Evolutionary conservation across 179 eudicot genomes (phyloP), one percentile per base, ranked within the genome.

Genomic region (Beta corolliflora): DNA sequence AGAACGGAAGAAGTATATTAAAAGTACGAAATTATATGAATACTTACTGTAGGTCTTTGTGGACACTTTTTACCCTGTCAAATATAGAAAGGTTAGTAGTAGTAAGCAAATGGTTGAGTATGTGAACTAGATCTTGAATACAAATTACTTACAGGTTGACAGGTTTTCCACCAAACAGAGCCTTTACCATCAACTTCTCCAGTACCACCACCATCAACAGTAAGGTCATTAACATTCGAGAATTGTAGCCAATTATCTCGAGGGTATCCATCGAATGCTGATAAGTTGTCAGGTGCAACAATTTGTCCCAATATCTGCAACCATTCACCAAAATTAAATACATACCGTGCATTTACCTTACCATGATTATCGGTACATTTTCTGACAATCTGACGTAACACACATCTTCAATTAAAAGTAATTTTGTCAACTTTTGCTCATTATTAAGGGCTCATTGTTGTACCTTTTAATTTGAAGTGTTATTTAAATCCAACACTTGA

Each of bases 1-100:
- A 25, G 29, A 25, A 25, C 29, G 29, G 29, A 25, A 19, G 5
- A 18, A 60, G 25, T 60, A 19, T 14, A 56, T 60, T 14, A 4
- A 23, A 4, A 18, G 10, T 9, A 58, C 7, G 13, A 9, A 7
- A 63, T 23, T 13, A 63, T 25, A 21, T 18, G 46, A 23, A 4
- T 21, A 67, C 81, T 68, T 78, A 79, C 75, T 0, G 75, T 11
- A 54, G 81, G 81, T 69, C 75, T 79, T n/a, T 16, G n/a, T 31
- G 54, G 31, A 68, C 81, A 79, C n/a, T 6, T 9, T 5, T 5
- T 10, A 19, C 75, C 81, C 63, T 66, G 65, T 23, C 7, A 46
- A 59, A 13, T 21, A 63, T 41, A 16, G 16, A 5, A 11, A 3
- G 18, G 0, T 21, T 1, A 3, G 41, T 5, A 36, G 9, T 25